Evolutionary conservation across 2,329 filamentous ascomycete genomes (phyloP).

Genomic region (Talaromyces funiculosus): DNA sequence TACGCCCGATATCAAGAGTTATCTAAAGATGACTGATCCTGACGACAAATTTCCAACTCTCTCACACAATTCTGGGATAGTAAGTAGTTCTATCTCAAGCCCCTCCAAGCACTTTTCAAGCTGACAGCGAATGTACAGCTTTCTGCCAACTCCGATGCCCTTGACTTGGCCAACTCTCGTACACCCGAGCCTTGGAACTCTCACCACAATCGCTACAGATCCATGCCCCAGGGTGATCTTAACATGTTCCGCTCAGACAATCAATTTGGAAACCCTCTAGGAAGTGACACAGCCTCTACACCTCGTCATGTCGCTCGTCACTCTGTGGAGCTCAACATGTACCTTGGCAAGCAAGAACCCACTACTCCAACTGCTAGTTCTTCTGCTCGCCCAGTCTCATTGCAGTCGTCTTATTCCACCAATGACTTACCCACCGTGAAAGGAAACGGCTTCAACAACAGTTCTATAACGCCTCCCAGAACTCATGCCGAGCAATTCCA

Average conservation of each 20-base stretch:
- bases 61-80: constrained; percentile 46
- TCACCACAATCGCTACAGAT: constrained; percentile 64
- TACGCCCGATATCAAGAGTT: constrained; percentile 62
- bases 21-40: constrained; percentile 64
- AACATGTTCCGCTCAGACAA: constrained; percentile 36
- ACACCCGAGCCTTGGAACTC: constrained; percentile 61
- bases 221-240: constrained; percentile 53
- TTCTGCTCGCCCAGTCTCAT: constrained; percentile 36
- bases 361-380: constrained; percentile 19
- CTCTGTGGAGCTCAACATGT: constrained; percentile 41
- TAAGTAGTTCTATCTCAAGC: constrained; percentile 34
- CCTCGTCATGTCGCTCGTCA: constrained; percentile 39
- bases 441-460: constrained; percentile 50
- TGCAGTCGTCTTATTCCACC: constrained; percentile 84
- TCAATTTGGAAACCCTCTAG: constrained; percentile 27
- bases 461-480: constrained; percentile 46
- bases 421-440: constrained; percentile 85
- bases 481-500: constrained; percentile 56
- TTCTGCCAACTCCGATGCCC: constrained; percentile 71
- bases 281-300: constrained; percentile 25
- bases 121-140: constrained; percentile 50
- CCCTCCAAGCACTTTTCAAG: background rate
- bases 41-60: constrained; percentile 81
- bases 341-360: constrained; percentile 26
- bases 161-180: constrained; percentile 70